These are phyloP conservation scores for Colletotrichum zoysiae DNA, from an alignment of 2,329 filamentous ascomycete species.

Conservation along the genomic window DNA sequence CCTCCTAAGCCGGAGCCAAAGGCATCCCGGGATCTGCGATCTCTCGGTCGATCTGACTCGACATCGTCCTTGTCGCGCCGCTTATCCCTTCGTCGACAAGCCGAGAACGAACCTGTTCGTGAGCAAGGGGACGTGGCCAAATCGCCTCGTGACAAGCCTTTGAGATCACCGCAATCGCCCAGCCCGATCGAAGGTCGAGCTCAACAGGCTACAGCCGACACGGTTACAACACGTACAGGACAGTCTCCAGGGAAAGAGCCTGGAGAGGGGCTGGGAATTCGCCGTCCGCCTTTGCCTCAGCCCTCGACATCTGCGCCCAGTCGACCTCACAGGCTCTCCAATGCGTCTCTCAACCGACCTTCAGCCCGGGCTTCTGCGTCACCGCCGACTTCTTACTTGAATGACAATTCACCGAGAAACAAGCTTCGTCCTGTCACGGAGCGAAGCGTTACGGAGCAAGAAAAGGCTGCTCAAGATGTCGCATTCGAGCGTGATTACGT, in stretches of 20 bases:
- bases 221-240: slow-evolving; percentile 48
- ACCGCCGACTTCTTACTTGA: slow-evolving; percentile 51
- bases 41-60: slow-evolving; percentile 47
- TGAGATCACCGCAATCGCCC: slow-evolving; percentile 56
- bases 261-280: slow-evolving; percentile 65
- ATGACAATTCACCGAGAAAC: slow-evolving; percentile 50
- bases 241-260: slow-evolving; percentile 61
- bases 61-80: slow-evolving; percentile 49
- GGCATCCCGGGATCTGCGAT: slow-evolving; percentile 52
- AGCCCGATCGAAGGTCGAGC: slow-evolving; percentile 50
- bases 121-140: slow-evolving; percentile 51
- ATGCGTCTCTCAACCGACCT: slow-evolving; percentile 53
- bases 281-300: slow-evolving; percentile 60
- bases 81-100: slow-evolving; percentile 57
- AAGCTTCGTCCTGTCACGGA: slow-evolving; percentile 46
- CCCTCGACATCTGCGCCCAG: slow-evolving; percentile 64
- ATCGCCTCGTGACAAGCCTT: slow-evolving; percentile 58
- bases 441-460: slow-evolving; percentile 67
- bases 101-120: slow-evolving; percentile 53
- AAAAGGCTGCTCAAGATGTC: slow-evolving; percentile 85
- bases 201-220: slow-evolving; percentile 47
- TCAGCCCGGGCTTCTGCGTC: slow-evolving; percentile 51
- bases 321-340: slow-evolving; percentile 58
- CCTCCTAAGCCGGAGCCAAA: slow-evolving; percentile 55
- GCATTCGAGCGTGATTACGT: slow-evolving; percentile 96